These are phyloP conservation scores for Mortierella sp. DNA, from an alignment of 371 early-diverging fungal species.

Conservation along the genomic window DNA sequence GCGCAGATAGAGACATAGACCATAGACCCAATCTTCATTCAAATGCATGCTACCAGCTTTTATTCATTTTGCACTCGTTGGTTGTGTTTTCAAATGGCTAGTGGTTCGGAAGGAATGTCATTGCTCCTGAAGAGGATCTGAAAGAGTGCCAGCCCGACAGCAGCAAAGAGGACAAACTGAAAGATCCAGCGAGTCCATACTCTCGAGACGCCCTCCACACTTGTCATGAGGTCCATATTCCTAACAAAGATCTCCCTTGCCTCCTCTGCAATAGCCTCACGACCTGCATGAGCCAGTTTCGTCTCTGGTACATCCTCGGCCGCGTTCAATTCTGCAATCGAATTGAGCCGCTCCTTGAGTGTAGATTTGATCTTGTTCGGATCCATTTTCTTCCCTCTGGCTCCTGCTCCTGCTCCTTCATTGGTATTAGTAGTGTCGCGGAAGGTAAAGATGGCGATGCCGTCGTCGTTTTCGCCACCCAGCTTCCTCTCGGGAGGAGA, in stretches of 20 bases:
- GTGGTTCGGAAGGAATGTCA: neutral
- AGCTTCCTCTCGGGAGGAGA: slow-evolving; percentile 45
- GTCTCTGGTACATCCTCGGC: slow-evolving; percentile 14
- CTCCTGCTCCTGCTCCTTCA: neutral
- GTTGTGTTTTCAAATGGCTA: neutral
- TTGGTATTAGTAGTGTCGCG: slow-evolving; percentile 2
- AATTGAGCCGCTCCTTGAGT: slow-evolving; percentile 36
- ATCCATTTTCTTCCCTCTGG: slow-evolving; percentile 22
- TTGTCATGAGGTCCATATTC: slow-evolving; percentile 45
- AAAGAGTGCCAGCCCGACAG: slow-evolving; percentile 22
- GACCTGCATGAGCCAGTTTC: neutral
- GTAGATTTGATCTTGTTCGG: slow-evolving; percentile 34
- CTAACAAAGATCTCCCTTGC: slow-evolving; percentile 45
- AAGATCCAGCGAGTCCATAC: slow-evolving; percentile 46
- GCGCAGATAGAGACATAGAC: slow-evolving; percentile 6
- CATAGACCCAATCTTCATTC: neutral
- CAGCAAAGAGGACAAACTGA: slow-evolving; percentile 18
- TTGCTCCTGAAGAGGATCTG: slow-evolving; percentile 15
- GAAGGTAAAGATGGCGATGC: slow-evolving; percentile 52
- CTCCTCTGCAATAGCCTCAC: slow-evolving; percentile 33
- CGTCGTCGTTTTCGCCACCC: slow-evolving; percentile 41
- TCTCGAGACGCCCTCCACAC: slow-evolving; percentile 30
- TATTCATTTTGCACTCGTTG: neutral
- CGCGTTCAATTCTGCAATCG: slow-evolving; percentile 24
- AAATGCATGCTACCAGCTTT: neutral